Percentiles rank a stretch among this genome's conserved stretches.
These are phyloP conservation scores for Aureobasidium melanogenum DNA, from an alignment of 2,329 filamentous ascomycete species.

Conservation along the genomic window DNA sequence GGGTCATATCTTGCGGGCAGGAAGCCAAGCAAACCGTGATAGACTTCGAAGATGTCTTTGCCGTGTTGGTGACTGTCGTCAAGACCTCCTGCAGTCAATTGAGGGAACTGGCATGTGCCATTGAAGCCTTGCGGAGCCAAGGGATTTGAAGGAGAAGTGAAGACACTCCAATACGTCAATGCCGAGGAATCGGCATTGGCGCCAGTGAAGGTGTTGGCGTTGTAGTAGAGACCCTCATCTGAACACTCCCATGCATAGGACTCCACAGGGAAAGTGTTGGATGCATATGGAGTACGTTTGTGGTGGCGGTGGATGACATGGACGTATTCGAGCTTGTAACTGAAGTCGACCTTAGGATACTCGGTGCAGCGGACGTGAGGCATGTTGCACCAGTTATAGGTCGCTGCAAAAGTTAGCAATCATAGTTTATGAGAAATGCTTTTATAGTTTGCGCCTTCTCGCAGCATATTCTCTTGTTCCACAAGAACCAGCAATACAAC, in stretches of 20 bases:
- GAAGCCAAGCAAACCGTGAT: conserved; percentile 59
- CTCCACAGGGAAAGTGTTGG: conserved; percentile 68
- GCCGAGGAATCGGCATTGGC: conserved; percentile 41
- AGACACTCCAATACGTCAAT: conserved; percentile 57
- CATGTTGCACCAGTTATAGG: conserved; percentile 83
- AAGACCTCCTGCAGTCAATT: conserved; percentile 64
- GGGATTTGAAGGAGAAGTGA: conserved; percentile 55
- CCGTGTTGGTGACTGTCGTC: conserved; percentile 70
- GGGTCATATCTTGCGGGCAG: conserved; percentile 45
- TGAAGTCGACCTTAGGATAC: conserved; percentile 45
- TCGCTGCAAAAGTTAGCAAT: conserved; percentile 17
- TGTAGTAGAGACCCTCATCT: conserved; percentile 62
- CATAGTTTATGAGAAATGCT: too few species aligned
- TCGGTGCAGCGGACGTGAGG: conserved; percentile 64
- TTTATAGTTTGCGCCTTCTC: too few species aligned
- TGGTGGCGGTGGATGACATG: conserved; percentile 80
- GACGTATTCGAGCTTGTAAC: conserved; percentile 64
- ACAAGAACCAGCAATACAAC: too few species aligned
- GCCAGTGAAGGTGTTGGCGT: conserved; percentile 44
- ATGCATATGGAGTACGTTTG: conserved; percentile 72
- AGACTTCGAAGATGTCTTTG: conserved; percentile 66
- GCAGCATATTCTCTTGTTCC: too few species aligned
- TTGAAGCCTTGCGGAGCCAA: conserved; percentile 58
- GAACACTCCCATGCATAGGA: conserved; percentile 64
- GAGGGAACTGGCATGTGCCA: conserved; percentile 71